These are phyloP conservation scores for Phyllosticta ampelicida DNA, from an alignment of 2,329 filamentous ascomycete species.

Conservation along the genomic window DNA sequence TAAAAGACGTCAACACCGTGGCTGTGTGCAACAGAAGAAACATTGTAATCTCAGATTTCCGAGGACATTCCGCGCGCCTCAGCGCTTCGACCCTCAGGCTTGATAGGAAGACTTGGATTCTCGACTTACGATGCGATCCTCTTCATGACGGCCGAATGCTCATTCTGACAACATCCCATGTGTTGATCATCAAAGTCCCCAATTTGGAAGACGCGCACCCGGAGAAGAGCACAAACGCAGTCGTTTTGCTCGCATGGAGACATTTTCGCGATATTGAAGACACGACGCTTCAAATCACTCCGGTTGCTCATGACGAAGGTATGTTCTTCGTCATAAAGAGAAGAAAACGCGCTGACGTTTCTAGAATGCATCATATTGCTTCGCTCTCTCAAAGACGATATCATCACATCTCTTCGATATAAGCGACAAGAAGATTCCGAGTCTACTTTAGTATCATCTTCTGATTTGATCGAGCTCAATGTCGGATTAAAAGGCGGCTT, in stretches of 20 bases:
- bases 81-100: slow-evolving; percentile 19
- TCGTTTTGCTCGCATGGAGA: slow-evolving; percentile 36
- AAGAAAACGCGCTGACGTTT: background rate
- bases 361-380: slow-evolving; percentile 22
- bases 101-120: slow-evolving; percentile 35
- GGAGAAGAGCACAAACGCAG: slow-evolving; percentile 16
- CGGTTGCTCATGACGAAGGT: slow-evolving; percentile 24
- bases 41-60: slow-evolving; percentile 27
- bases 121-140: slow-evolving; percentile 45
- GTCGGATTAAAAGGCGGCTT: slow-evolving; percentile 10
- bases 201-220: slow-evolving; percentile 17
- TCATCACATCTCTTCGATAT: slow-evolving; percentile 24
- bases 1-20: slow-evolving; percentile 36
- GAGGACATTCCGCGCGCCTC: slow-evolving; percentile 14
- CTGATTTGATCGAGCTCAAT: slow-evolving; percentile 19
- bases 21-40: slow-evolving; percentile 41
- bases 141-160: slow-evolving; percentile 41
- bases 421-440: slow-evolving; percentile 8
- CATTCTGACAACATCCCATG: slow-evolving; percentile 45
- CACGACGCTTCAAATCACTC: slow-evolving; percentile 34
- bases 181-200: slow-evolving; percentile 41
- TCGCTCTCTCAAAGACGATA: slow-evolving; percentile 22
- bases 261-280: slow-evolving; percentile 47
- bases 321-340: background rate
- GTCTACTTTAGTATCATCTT: slow-evolving; percentile 11